Evolutionary conservation across 805 yeast genomes (phyloP), one percentile per base, ranked within the genome.

Genomic region (Clavispora carvajalis): DNA sequence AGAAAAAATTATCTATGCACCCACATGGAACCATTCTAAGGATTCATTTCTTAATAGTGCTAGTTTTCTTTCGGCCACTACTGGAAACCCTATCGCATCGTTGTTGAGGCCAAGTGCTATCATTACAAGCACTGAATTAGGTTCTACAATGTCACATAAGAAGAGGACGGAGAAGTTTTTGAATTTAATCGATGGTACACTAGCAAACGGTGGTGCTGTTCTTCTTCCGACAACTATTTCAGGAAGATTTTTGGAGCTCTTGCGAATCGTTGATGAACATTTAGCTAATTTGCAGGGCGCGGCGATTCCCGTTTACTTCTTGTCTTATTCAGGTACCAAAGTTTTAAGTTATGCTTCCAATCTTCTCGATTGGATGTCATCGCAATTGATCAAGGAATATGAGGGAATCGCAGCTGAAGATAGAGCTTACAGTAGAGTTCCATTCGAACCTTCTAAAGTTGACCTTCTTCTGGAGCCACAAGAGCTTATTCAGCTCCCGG

Each of bases 321-420:
- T 85, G n/a, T 79, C 95, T 3, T 81, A 79, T 52, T 80, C 89
- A 0, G 95, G 93, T 19, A 78, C 88, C 3, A 80, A 91, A 53
- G 73, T 83, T 4, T 60, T 93, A 41, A 75, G 83, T 19, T 87
- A 85, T 55, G 96, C 97, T 0, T 77, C 87, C 11, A 84, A 89
- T 41, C 85, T 93, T 82, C 64, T 91, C 22, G 99, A 93, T 65
- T 93, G 98, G 98, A 84, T 93, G 89, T 80, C 95, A 0, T 77
- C 91, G 0, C 74, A 82, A n/a, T 74, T 89, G n/a, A 76, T 86
- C 19, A 83, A 85, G 51, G 84, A 80, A 34, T 89, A 96, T 91
- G 95, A 88, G 54, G 63, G 58, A 26, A 36, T 43, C 13, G 51
- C 50, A 3, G 52, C 46, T 5, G 47, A 44, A 17, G 42, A 46